phyloP scores from a whole-genome alignment of 1,284 basidiomycete genomes.

The Veloboletus limbatus region DNA sequence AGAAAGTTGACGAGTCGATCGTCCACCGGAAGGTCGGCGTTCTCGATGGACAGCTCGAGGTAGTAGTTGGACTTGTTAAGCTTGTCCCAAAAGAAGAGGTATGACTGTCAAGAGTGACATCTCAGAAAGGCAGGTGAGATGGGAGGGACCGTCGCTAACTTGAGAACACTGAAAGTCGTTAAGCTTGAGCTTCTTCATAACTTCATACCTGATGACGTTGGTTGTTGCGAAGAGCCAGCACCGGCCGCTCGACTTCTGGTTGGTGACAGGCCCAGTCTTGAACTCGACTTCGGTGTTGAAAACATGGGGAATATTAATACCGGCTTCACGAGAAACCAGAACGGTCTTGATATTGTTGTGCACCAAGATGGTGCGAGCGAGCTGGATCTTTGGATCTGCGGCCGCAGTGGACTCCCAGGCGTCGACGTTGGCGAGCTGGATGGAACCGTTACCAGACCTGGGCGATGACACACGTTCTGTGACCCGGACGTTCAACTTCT shows the following conservation, averaged over 20 bases:
- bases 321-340: slow-evolving; percentile 63
- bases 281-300: slow-evolving; percentile 83
- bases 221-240: slow-evolving; percentile 95
- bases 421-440: slow-evolving; percentile 55
- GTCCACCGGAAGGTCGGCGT: slow-evolving; percentile 78
- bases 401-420: slow-evolving; percentile 64
- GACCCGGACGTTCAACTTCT: slow-evolving; percentile 18
- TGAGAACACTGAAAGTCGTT: slow-evolving; percentile 89
- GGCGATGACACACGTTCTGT: slow-evolving; percentile 16
- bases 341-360: slow-evolving; percentile 70
- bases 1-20: slow-evolving; percentile 80
- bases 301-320: slow-evolving; percentile 71
- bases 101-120: slow-evolving; percentile 48
- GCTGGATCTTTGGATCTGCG: slow-evolving; percentile 61
- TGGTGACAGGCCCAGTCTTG: slow-evolving; percentile 80
- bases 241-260: slow-evolving; percentile 84
- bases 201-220: slow-evolving; percentile 80
- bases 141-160: slow-evolving; percentile 37
- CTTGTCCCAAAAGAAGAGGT: slow-evolving; percentile 94
- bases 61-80: slow-evolving; percentile 95
- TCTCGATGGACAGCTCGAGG: slow-evolving; percentile 84
- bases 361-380: slow-evolving; percentile 79
- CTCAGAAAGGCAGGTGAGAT: slow-evolving; percentile 11
- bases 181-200: slow-evolving; percentile 84
- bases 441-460: slow-evolving; percentile 53